Percentiles rank a stretch among this genome's conserved stretches.
These are phyloP conservation scores for Osmanthus fragrans DNA, from an alignment of 257 asterid genomes.

Conservation along the genomic window DNA sequence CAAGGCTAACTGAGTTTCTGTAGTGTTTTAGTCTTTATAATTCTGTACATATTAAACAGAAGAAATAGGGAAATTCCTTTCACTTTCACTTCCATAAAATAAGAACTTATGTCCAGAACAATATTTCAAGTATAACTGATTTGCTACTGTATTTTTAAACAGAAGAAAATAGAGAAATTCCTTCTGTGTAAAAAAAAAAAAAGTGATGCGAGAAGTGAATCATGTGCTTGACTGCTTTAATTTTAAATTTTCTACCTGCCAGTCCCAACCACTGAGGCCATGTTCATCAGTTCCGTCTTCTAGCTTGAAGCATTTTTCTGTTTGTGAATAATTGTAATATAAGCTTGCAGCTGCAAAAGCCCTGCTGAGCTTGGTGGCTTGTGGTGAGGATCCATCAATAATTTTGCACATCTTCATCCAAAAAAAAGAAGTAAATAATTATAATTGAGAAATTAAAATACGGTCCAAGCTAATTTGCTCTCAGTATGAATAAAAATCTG, in stretches of 20 bases:
- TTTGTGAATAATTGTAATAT: constrained; percentile 64
- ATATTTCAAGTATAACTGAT: too few relatives aligned
- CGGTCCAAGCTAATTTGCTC: background rate
- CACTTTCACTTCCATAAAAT: too few relatives aligned
- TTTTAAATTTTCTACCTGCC: constrained; percentile 55
- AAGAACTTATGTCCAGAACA: too few relatives aligned
- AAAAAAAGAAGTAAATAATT: background rate
- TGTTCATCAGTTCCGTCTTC: constrained; percentile 56
- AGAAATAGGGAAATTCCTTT: too few relatives aligned
- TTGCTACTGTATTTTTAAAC: too few relatives aligned
- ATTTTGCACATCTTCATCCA: constrained; percentile 67
- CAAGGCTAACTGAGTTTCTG: too few relatives aligned
- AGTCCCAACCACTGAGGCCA: constrained; percentile 71
- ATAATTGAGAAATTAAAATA: constrained; percentile 12
- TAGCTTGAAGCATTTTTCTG: constrained; percentile 62
- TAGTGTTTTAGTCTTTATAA: too few relatives aligned
- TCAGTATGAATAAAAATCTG: background rate
- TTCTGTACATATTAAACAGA: too few relatives aligned
- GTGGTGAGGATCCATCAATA: constrained; percentile 50
- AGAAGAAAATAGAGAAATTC: too few relatives aligned
- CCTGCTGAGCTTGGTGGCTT: constrained; percentile 49
- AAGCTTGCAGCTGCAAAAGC: constrained; percentile 71
- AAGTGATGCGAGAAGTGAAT: too few relatives aligned
- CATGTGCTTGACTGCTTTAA: too few relatives aligned
- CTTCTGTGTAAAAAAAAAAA: too few relatives aligned